Evolutionary conservation across 345 rosid genomes (phyloP), one percentile per base, ranked within the genome.

Genomic region (Lepidium aucheri): DNA sequence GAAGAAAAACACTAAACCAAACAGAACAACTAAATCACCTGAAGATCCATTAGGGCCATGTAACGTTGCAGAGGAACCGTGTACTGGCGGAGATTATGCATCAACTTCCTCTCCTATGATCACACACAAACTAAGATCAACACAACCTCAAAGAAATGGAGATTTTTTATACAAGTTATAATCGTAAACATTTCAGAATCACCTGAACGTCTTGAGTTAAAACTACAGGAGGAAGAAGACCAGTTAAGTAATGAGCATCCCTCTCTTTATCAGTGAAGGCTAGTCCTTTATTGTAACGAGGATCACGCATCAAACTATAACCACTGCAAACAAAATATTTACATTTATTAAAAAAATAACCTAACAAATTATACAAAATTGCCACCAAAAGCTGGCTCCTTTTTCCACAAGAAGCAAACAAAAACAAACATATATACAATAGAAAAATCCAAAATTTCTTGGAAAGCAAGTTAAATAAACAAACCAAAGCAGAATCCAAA

Each of bases 11-110:
- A 10, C 41, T 0, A 68, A 56, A 18, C 26, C 10, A 41, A 70
- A 44, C 33, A 53, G 57, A 53, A 60, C 28, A 56, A 38, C 17
- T 5, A 3, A 7, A 55, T 32, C 53, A 87, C 97, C 91, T 94
- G 97, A 54, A 94, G 99, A 75, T 90, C 99, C 96, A 90, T 85
- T 85, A 94, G 80, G 33, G 97, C 96, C 74, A 90, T 76, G 70
- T 90, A 94, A 55, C 88, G 85, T 40, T 94, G 99, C 54, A 94
- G 51, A 26, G 97, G 97, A 78, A 90, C 92, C 56, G 84, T 34
- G 59, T 88, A 94, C 55, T 85, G 84, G 18, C 96, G 96, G 59
- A 94, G 85, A 68, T 75, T 88, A 44, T 81, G 85, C 95, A 94
- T 84, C 76, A 90, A 8, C 57, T 63, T 85, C 79, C 65, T 82